Evolutionary conservation across 148 eudicot species (phyloP).

Genomic region (Rhododendron simsii): DNA sequence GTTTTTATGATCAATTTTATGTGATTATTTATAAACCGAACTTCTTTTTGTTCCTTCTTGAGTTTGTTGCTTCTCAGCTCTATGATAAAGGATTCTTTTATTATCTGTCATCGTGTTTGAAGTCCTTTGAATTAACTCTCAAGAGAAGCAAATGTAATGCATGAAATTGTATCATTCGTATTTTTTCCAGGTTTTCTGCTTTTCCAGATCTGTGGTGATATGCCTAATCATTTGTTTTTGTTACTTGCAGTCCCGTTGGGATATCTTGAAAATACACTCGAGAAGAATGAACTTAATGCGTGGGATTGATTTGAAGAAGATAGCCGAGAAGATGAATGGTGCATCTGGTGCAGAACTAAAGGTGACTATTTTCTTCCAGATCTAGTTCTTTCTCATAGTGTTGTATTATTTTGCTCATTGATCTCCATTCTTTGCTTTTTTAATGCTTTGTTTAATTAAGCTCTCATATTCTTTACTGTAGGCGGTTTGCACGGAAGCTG

Average conservation of each 20-base stretch:
- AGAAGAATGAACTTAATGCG: conserved; percentile 72
- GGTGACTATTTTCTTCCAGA: conserved; percentile 29
- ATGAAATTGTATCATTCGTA: background rate
- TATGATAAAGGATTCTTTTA: background rate
- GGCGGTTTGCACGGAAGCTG: conserved; percentile 43
- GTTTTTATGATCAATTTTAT: background rate
- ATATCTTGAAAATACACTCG: conserved; percentile 65
- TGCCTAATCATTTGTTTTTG: background rate
- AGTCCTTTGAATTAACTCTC: conserved; percentile 2
- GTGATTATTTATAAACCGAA: background rate
- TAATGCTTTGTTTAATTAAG: background rate
- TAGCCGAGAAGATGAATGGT: conserved; percentile 76
- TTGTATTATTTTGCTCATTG: background rate
- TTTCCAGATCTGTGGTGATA: background rate
- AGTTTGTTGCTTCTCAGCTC: background rate
- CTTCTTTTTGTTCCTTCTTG: background rate
- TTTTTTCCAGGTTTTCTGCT: background rate
- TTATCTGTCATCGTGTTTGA: conserved; percentile 1
- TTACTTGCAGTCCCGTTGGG: conserved; percentile 50
- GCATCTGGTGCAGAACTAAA: conserved; percentile 84
- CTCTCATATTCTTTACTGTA: background rate
- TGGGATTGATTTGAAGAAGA: conserved; percentile 73
- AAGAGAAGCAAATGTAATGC: conserved; percentile 12
- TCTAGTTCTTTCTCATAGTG: background rate
- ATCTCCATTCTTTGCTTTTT: background rate